Evolutionary conservation across 2,329 filamentous ascomycete species (phyloP), one percentile per base, ranked within the genome.

Genomic region (Xylariaceae sp.): DNA sequence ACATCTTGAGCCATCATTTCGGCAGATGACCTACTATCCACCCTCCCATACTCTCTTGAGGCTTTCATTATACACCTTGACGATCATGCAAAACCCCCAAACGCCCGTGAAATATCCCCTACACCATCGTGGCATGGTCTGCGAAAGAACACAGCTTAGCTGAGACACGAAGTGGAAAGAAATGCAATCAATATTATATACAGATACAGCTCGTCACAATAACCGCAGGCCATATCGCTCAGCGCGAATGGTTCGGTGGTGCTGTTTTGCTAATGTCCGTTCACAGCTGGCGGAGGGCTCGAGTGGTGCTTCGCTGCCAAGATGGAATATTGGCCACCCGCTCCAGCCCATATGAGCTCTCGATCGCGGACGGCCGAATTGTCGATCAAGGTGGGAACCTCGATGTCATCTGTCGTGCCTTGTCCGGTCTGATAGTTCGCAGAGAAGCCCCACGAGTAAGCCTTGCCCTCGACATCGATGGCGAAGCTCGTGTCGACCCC

Each of bases 341-440:
- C 86, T 39, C 88, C 89, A n/a, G 87, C 88, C 70, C 79, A 89
- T 32, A 83, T 77, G 39, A 96, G 76, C 67, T 85, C 83, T 70
- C 86, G 85, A 39, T 82, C 88, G 30, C 83, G 79, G 27, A 94
- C 81, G 39, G 90, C 90, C 11, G 85, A 87, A 72, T 96, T 96
- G 62, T 95, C 87, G 48, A 96, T 88, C 43, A 85, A 62, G 0
- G 87, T 94, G 0, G 91, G 89, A 19, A 81, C 76, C 58, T 86
- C 78, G 30, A 96, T 79, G 59, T 96, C 90, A 44, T 94, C 88
- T n/a, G 82, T 82, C 1, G 78, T 84, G 39, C 87, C 88, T 60
- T 85, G 84, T 11, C 89, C 89, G 4, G 87, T 90, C 71, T 92
- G 88, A 68, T 89, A 91, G 62, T 86, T 90, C 42, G 81, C 82